These are phyloP conservation scores for Dactylellina leptospora DNA, from an alignment of 2,329 filamentous ascomycete species.

Conservation along the genomic window DNA sequence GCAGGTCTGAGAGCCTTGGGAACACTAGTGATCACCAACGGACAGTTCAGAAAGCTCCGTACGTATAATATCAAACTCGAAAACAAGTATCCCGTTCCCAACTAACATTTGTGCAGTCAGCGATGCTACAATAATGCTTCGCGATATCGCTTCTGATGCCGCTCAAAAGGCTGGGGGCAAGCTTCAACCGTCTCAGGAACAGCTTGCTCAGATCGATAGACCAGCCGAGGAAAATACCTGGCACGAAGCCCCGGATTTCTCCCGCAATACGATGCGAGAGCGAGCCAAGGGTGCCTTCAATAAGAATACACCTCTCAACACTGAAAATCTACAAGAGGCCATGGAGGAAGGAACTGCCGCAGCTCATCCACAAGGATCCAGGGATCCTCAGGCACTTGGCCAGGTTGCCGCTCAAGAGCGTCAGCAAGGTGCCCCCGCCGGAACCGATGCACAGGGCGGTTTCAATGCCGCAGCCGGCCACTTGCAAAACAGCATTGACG, in stretches of 20 bases:
- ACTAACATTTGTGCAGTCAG: conserved; percentile 64
- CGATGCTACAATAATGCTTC: conserved; percentile 80
- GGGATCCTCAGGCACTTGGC: conserved; percentile 66
- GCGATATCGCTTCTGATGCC: conserved; percentile 91
- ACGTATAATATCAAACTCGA: conserved; percentile 60
- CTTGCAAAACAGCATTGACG: conserved; percentile 68
- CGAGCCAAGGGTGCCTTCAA: conserved; percentile 72
- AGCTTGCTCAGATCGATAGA: conserved; percentile 78
- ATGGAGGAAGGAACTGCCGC: conserved; percentile 68
- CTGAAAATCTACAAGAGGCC: conserved; percentile 70
- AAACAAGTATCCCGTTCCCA: not conserved
- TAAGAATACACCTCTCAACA: conserved; percentile 65
- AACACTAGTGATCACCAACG: conserved; percentile 89
- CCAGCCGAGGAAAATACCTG: conserved; percentile 90
- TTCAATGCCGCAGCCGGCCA: conserved; percentile 61
- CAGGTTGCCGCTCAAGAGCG: conserved; percentile 65
- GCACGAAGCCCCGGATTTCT: conserved; percentile 85
- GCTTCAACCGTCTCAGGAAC: conserved; percentile 80
- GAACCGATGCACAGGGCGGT: conserved; percentile 63
- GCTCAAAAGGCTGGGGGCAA: conserved; percentile 78
- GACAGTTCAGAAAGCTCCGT: conserved; percentile 91
- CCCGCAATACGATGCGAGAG: conserved; percentile 73
- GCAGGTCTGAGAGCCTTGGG: conserved; percentile 88
- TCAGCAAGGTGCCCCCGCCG: conserved; percentile 62
- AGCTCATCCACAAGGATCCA: conserved; percentile 67